phyloP scores from a whole-genome alignment of 2,329 filamentous ascomycete species.

The Aspergillus ruber region DNA sequence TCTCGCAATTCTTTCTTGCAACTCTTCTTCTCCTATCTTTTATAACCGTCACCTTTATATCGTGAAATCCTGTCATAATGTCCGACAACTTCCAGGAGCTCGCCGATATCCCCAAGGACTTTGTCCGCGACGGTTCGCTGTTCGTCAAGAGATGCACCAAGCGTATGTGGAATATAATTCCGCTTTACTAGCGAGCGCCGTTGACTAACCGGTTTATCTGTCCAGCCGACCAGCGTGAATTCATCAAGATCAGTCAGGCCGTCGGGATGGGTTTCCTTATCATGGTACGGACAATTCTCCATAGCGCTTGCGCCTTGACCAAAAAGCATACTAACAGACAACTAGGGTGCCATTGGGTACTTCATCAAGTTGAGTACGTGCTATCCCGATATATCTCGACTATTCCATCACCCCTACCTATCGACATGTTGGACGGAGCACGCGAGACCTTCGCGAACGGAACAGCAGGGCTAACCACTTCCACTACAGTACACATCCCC shows the following conservation, averaged over 20 bases:
- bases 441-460: neutral
- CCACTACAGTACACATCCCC: constrained; percentile 41
- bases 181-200: neutral
- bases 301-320: neutral
- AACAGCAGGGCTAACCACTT: constrained; percentile 9
- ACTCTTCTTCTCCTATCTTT: neutral
- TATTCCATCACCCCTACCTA: neutral
- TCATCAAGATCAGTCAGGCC: constrained; percentile 56
- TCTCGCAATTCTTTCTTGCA: neutral
- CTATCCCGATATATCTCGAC: neutral
- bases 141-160: constrained; percentile 46
- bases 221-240: constrained; percentile 53
- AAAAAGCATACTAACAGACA: constrained; percentile 7
- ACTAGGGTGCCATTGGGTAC: constrained; percentile 50
- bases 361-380: constrained; percentile 54
- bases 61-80: constrained; percentile 24
- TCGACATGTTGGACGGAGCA: neutral
- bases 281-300: constrained; percentile 34
- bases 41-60: neutral
- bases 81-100: constrained; percentile 57
- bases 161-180: constrained; percentile 29
- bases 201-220: constrained; percentile 4
- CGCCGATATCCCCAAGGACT: constrained; percentile 52
- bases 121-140: constrained; percentile 45
- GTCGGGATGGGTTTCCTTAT: constrained; percentile 56